These are phyloP conservation scores for Taphrina betulina DNA, from an alignment of 1,139 yeast genomes.

Conservation along the genomic window DNA sequence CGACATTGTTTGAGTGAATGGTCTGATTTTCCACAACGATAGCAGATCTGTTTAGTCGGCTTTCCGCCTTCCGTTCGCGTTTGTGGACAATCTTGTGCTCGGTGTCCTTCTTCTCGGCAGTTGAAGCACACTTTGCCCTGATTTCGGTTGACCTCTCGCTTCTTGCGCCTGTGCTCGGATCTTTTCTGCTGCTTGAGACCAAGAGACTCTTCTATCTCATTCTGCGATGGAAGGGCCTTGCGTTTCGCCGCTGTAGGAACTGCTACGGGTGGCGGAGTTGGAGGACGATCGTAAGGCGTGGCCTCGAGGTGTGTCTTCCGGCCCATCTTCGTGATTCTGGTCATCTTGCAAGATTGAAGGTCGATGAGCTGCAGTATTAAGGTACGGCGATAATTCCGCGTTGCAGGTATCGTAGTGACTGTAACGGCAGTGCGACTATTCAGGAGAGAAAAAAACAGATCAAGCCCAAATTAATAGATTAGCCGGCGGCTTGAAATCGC, in stretches of 20 bases:
- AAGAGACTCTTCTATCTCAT: conserved; percentile 7
- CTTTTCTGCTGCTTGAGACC: conserved; percentile 19
- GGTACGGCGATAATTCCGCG: too few relatives aligned
- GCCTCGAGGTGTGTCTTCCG: conserved; percentile 31
- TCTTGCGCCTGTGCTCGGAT: conserved; percentile 24
- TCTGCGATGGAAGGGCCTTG: conserved; percentile 10
- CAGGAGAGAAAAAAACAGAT: too few relatives aligned
- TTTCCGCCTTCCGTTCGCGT: not conserved
- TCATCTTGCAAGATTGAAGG: conserved; percentile 11
- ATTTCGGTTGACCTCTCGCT: conserved; percentile 25
- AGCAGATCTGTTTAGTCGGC: conserved; percentile 24
- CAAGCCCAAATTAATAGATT: too few relatives aligned
- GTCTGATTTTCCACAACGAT: conserved; percentile 35
- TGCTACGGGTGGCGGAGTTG: not conserved
- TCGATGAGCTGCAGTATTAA: too few relatives aligned
- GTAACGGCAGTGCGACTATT: too few relatives aligned
- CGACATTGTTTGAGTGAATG: conserved; percentile 33
- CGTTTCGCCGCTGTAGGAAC: not conserved
- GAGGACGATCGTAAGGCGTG: conserved; percentile 28
- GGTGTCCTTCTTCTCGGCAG: conserved; percentile 33
- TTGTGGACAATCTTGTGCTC: conserved; percentile 33
- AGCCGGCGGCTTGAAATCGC: too few relatives aligned
- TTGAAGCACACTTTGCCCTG: conserved; percentile 33
- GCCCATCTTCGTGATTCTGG: conserved; percentile 35
- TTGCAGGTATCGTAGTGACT: too few relatives aligned